Conservation (phyloP, 2,329 filamentous ascomycete genomes). For the Ceratocystis papillata region DNA sequence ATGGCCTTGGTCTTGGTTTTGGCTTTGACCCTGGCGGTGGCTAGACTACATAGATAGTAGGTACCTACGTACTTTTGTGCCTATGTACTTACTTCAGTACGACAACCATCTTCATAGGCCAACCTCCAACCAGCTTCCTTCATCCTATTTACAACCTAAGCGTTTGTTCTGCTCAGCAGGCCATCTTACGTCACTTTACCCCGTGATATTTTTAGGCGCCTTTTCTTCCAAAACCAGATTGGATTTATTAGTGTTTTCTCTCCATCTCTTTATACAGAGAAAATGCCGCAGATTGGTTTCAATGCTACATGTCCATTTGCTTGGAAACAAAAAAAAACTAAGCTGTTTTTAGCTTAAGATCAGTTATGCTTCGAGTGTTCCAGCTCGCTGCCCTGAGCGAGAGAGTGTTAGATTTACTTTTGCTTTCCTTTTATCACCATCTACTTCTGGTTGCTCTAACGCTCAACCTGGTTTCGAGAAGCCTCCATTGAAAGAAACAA, state of each 20-base stretch:
- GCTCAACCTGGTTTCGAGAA: neutral
- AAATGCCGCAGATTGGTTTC: constrained; percentile 4
- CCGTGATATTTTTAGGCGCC: constrained; percentile 7
- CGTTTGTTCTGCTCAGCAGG: neutral
- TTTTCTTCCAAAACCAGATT: neutral
- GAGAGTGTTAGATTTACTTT: neutral
- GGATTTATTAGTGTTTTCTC: neutral
- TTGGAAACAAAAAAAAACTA: neutral
- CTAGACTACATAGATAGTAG: too few species aligned
- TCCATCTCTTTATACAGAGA: neutral
- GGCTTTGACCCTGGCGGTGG: too few species aligned
- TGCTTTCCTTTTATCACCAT: neutral
- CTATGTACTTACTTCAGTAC: too few species aligned
- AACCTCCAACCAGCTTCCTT: neutral
- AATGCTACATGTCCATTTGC: neutral
- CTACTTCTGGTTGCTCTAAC: neutral
- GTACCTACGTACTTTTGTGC: too few species aligned
- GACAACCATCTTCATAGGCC: too few species aligned
- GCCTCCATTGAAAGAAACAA: neutral
- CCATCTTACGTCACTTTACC: neutral
- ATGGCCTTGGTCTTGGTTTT: too few species aligned
- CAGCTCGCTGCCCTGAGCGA: neutral
- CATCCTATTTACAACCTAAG: neutral
- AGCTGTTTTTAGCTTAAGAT: neutral
- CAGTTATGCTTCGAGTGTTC: neutral